Base-by-base conservation (phyloP, 2,329 filamentous ascomycete species). In the Botryotinia globosa region DNA sequence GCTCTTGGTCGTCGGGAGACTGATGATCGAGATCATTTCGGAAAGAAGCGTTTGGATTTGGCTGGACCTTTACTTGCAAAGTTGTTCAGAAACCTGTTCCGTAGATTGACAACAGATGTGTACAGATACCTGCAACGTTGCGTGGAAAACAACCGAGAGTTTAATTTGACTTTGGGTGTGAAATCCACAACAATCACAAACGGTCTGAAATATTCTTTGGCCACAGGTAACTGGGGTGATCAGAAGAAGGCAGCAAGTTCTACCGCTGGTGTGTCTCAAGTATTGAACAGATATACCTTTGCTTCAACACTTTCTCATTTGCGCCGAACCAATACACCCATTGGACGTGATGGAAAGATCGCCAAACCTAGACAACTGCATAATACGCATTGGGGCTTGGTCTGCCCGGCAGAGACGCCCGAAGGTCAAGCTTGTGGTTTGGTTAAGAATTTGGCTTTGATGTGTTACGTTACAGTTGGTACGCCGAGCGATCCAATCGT, bases 221-320 rank as follows among this genome's bases (percentile, higher is more conserved):
- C 96, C 39, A 99, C 96, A 22, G 96, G 96, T 77, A 99, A 99
- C 83, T 99, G 96, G 97, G 97, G 96, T 80, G 96, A 99, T 77
- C 96, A 99, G 85, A 99, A 98, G 88, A 99, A 98, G 85, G 94
- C 96, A 32, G 92, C 93, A 78, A 95, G 92, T 78, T 93, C 94
- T 1, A 98, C 97, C 76, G 96, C 96, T 64, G 97, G 96, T 87
- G 96, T 99, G 64, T 98, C 95, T 65, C 96, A 99, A 84, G 97
- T 99, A 83, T 84, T 99, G 80, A 99, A 98, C 85, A 90, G 96
- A 81, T 99, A 98, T 82, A 98, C 97, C 0, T 99, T 98, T 80
- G 91, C 96, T 25, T 99, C 97, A 58, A 98, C 95, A 0, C 84
- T 99, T 61, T 99, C 96, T 29, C 97, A 99, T 91, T 88, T 99